A percentile compares a stretch with the other conserved stretches of the same genome.
phyloP scores from a whole-genome alignment of 2,329 filamentous ascomycete genomes.

The Periconia macrospinosa region DNA sequence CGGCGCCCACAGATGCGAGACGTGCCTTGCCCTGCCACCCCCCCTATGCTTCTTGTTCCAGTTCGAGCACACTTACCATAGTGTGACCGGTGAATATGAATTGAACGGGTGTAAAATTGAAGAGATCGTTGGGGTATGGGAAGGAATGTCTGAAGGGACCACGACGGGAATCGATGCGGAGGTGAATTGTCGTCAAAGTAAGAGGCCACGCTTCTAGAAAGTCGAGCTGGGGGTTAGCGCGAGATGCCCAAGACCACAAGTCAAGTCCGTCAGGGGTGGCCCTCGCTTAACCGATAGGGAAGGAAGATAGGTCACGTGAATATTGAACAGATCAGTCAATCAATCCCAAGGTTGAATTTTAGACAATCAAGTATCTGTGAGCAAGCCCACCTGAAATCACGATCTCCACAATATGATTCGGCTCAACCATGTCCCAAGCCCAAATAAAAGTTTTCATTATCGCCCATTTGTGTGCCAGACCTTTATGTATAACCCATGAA shows the following conservation, averaged over 20 bases:
- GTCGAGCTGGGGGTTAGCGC: slow-evolving; percentile 28
- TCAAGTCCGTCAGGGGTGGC: slow-evolving; percentile 4
- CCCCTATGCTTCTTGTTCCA: background rate
- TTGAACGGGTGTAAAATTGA: background rate
- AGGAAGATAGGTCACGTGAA: slow-evolving; percentile 6
- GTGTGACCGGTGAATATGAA: background rate
- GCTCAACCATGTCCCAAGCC: background rate
- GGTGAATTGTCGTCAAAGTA: background rate
- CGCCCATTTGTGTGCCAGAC: slow-evolving; percentile 9
- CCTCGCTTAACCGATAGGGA: slow-evolving; percentile 5
- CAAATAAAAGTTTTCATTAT: slow-evolving; percentile 6
- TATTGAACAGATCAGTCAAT: too few species aligned
- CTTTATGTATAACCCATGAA: slow-evolving; percentile 18
- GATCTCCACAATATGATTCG: too few species aligned
- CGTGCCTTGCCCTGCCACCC: background rate
- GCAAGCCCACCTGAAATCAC: too few species aligned
- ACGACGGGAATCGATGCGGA: background rate
- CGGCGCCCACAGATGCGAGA: too few species aligned
- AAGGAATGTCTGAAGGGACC: background rate
- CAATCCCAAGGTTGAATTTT: too few species aligned
- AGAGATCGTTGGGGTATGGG: background rate
- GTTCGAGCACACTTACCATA: background rate
- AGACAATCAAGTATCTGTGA: too few species aligned
- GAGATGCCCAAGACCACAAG: slow-evolving; percentile 13
- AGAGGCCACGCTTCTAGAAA: slow-evolving; percentile 37